These are phyloP conservation scores for Penicillium canescens DNA, from an alignment of 495 filamentous ascomycete species.

Conservation along the genomic window DNA sequence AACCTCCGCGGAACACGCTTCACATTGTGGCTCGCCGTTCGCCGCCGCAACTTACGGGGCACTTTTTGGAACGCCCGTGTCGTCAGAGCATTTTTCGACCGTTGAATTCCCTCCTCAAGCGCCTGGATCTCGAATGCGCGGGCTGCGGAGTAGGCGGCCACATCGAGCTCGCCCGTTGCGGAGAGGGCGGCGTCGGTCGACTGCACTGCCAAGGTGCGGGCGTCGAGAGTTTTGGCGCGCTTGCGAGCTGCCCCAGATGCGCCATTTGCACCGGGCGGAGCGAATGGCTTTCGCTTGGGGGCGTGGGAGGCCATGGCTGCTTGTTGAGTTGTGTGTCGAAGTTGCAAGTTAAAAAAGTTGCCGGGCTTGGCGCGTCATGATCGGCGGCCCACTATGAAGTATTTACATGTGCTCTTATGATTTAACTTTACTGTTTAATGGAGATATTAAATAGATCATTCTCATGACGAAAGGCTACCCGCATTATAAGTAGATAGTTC, in stretches of 20 bases:
- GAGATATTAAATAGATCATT: background rate
- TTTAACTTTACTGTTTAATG: too few relatives aligned
- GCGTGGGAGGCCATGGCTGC: slow-evolving; percentile 38
- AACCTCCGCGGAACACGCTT: slow-evolving; percentile 85
- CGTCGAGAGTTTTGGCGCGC: slow-evolving; percentile 66
- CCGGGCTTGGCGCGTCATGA: slow-evolving; percentile 32
- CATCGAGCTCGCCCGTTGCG: slow-evolving; percentile 74
- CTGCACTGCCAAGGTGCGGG: slow-evolving; percentile 73
- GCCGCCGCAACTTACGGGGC: slow-evolving; percentile 76
- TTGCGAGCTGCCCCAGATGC: slow-evolving; percentile 44
- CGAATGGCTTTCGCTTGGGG: slow-evolving; percentile 35
- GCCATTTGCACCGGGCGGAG: slow-evolving; percentile 19
- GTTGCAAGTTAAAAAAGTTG: slow-evolving; percentile 23
- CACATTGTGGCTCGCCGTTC: slow-evolving; percentile 93
- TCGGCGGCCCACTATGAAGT: slow-evolving; percentile 11
- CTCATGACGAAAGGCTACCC: background rate
- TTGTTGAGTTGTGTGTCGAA: slow-evolving; percentile 11
- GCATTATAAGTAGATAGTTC: background rate
- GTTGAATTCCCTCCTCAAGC: slow-evolving; percentile 74
- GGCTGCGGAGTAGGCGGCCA: slow-evolving; percentile 76
- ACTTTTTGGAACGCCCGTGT: slow-evolving; percentile 87
- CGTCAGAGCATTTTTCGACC: slow-evolving; percentile 64
- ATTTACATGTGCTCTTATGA: background rate
- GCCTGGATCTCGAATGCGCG: slow-evolving; percentile 88
- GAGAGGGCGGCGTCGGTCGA: slow-evolving; percentile 67